phyloP scores from a whole-genome alignment of 139 green algal species.

The Chlorella sp. region DNA sequence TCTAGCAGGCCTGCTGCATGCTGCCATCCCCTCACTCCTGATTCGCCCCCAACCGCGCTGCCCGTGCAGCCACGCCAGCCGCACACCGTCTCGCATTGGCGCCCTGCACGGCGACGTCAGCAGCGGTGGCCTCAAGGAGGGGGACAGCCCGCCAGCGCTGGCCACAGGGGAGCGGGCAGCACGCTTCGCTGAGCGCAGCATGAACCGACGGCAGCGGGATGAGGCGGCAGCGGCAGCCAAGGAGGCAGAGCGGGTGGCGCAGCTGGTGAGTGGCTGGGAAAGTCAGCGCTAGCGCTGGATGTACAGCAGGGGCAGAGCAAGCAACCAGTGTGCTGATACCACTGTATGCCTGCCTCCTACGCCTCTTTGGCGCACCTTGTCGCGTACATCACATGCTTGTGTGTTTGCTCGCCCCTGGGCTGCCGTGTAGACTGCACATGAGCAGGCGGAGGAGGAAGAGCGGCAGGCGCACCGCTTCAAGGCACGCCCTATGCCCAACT shows the following conservation, averaged over 20 bases:
- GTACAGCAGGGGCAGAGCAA: not conserved
- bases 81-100: not conserved
- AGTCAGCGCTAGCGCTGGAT: not conserved
- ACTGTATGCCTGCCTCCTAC: not conserved
- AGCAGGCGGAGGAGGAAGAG: conserved; percentile 3
- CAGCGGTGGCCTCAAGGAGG: not conserved
- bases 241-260: conserved; percentile 9
- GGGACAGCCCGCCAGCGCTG: not conserved
- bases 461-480: not conserved
- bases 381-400: not conserved
- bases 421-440: not conserved
- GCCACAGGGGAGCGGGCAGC: not conserved
- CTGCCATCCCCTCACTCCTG: not conserved
- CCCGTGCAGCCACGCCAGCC: not conserved
- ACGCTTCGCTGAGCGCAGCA: not conserved
- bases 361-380: too few relatives aligned
- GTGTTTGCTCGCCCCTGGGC: not conserved
- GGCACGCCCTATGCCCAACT: not conserved
- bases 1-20: not conserved
- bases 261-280: not conserved
- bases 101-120: not conserved
- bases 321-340: not conserved
- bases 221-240: not conserved
- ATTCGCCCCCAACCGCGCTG: not conserved
- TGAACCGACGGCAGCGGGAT: not conserved